Conservation (phyloP, 208 protist genomes). For the Naegleria lovaniensis region DNA sequence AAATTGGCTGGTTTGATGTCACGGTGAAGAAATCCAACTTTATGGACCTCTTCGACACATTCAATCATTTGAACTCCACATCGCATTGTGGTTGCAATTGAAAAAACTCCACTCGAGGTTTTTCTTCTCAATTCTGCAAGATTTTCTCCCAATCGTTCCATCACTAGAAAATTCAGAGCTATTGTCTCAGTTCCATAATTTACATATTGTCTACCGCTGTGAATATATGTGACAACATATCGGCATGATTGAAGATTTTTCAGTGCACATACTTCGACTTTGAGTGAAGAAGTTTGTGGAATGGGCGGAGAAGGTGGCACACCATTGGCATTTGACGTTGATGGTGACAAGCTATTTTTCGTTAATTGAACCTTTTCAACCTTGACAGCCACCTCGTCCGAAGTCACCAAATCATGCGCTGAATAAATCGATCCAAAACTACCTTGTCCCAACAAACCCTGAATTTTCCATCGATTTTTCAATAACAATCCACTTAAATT, state of each 20-base stretch:
- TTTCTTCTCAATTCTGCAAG: conserved; percentile 83
- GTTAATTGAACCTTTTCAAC: conserved; percentile 83
- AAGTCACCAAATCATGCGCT: conserved; percentile 45
- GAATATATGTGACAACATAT: conserved; percentile 83
- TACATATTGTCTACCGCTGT: conserved; percentile 66
- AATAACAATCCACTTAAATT: neutral
- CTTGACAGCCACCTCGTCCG: conserved; percentile 81
- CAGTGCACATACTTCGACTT: neutral
- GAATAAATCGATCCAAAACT: conserved; percentile 35
- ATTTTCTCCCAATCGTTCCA: conserved; percentile 91
- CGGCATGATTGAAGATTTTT: conserved; percentile 69
- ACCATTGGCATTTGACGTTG: conserved; percentile 71
- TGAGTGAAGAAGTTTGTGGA: neutral
- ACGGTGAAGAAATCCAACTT: conserved; percentile 88
- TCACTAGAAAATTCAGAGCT: conserved; percentile 88
- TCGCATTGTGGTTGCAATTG: conserved; percentile 75
- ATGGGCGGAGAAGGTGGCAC: neutral
- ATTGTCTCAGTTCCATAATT: neutral
- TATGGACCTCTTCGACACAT: conserved; percentile 83
- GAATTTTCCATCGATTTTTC: neutral
- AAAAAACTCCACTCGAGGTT: conserved; percentile 70
- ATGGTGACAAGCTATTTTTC: conserved; percentile 63
- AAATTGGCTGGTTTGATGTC: conserved; percentile 97
- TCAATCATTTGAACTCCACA: conserved; percentile 88
- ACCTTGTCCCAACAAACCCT: neutral